Percentiles rank a stretch among this genome's conserved stretches.
These are phyloP conservation scores for Colletotrichum higginsianum DNA, from an alignment of 2,329 filamentous ascomycete species.

Conservation along the genomic window DNA sequence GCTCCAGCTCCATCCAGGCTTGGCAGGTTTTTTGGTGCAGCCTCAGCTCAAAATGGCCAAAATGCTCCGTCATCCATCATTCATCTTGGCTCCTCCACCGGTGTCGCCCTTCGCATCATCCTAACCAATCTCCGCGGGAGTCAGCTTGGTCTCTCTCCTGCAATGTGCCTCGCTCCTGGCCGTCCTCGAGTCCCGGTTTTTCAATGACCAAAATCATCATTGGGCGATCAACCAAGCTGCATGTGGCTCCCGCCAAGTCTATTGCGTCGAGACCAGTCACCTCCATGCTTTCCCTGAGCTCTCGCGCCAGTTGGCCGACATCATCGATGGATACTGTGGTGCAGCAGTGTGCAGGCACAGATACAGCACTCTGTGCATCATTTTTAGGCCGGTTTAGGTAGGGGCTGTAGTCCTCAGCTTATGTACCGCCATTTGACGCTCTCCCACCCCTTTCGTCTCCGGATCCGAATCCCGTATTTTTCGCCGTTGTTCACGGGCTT, in stretches of 20 bases:
- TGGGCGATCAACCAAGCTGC: not conserved
- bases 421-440: conserved; percentile 29
- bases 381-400: too few species aligned
- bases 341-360: too few species aligned
- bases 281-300: not conserved
- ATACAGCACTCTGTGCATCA: not conserved
- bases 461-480: conserved; percentile 25
- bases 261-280: not conserved
- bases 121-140: conserved; percentile 12
- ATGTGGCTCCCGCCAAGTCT: conserved; percentile 1
- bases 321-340: not conserved
- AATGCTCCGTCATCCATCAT: too few species aligned
- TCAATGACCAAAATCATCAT: not conserved
- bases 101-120: conserved; percentile 17
- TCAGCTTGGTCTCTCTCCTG: not conserved
- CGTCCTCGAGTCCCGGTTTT: not conserved
- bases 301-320: not conserved
- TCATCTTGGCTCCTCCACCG: conserved; percentile 14
- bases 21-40: conserved; percentile 11
- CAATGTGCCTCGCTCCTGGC: not conserved
- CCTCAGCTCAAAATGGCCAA: not conserved
- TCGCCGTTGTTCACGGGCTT: conserved; percentile 27
- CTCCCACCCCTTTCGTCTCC: conserved; percentile 37
- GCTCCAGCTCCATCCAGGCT: conserved; percentile 16
- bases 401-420: conserved; percentile 3